Evolutionary conservation across 331 rosid genomes (phyloP).

Genomic region (Dryas integrifolia): DNA sequence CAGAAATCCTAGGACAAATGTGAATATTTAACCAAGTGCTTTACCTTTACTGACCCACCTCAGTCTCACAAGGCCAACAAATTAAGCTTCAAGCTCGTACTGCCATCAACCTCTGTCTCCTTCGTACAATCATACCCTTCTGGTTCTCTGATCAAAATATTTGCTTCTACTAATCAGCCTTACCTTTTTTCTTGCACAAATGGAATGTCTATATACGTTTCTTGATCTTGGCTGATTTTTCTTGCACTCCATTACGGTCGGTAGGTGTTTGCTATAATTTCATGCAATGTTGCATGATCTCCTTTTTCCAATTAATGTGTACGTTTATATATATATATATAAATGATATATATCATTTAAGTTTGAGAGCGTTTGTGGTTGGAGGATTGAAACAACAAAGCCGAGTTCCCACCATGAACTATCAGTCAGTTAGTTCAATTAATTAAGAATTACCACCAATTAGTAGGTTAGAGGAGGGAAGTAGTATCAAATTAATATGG

Average conservation of each 20-base stretch:
- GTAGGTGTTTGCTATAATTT: slow-evolving; percentile 6
- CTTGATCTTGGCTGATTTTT: slow-evolving; percentile 30
- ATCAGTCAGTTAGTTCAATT: slow-evolving; percentile 20
- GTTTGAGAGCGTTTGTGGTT: slow-evolving; percentile 11
- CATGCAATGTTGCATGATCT: too few relatives aligned
- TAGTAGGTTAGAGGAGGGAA: background rate
- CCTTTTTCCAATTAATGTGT: background rate
- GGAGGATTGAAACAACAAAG: slow-evolving; percentile 21
- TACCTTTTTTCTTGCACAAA: background rate
- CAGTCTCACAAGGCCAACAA: too few relatives aligned
- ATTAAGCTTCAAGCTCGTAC: background rate
- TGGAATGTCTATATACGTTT: slow-evolving; percentile 5
- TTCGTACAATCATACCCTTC: background rate
- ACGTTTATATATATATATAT: background rate
- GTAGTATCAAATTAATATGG: slow-evolving; percentile 31
- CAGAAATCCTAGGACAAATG: slow-evolving; percentile 17
- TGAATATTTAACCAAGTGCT: slow-evolving; percentile 15
- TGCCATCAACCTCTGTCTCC: background rate
- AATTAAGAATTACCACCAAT: background rate
- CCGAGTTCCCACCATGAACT: slow-evolving; percentile 32
- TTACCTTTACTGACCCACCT: background rate
- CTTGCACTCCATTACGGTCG: slow-evolving; percentile 7
- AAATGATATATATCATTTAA: too few relatives aligned
- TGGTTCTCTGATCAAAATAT: background rate
- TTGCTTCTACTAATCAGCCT: background rate